Conservation (phyloP, 2,329 filamentous ascomycete genomes). For the Hymenoscyphus fructigenus region DNA sequence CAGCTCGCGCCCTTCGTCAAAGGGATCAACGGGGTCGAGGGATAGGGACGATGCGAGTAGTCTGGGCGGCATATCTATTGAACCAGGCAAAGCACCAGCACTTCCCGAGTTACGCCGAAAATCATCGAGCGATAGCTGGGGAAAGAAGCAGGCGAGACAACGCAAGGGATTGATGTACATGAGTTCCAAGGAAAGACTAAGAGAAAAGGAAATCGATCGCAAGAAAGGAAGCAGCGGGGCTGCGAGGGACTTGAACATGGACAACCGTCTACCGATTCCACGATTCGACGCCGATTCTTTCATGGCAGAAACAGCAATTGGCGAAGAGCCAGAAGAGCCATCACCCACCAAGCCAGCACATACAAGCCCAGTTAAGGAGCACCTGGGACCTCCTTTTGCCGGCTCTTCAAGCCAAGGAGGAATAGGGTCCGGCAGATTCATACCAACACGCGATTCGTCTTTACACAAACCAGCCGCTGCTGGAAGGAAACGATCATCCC, state of each 20-base stretch:
- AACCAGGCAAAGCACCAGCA: constrained; percentile 49
- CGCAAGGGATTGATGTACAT: constrained; percentile 68
- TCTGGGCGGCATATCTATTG: constrained; percentile 64
- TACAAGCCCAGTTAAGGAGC: constrained; percentile 10
- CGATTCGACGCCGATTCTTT: constrained; percentile 35
- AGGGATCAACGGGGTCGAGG: constrained; percentile 53
- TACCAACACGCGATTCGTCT: constrained; percentile 69
- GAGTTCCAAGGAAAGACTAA: constrained; percentile 67
- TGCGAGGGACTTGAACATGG: constrained; percentile 40
- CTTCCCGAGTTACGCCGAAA: constrained; percentile 52
- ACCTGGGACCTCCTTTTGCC: constrained; percentile 13
- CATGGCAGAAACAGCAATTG: constrained; percentile 39
- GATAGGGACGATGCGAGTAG: constrained; percentile 57
- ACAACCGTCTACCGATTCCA: constrained; percentile 26
- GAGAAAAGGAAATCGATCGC: constrained; percentile 61
- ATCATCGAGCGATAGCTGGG: constrained; percentile 62
- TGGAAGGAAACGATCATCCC: constrained; percentile 52
- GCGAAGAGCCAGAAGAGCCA: constrained; percentile 48
- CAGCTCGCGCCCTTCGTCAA: constrained; percentile 57
- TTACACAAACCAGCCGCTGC: constrained; percentile 56
- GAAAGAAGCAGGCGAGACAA: constrained; percentile 52
- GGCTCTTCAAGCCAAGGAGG: constrained; percentile 26
- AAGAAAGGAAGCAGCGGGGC: constrained; percentile 51
- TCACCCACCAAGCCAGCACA: constrained; percentile 29
- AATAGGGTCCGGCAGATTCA: constrained; percentile 44